Evolutionary conservation across 106 monocot genomes (phyloP), one percentile per base, ranked within the genome.

Genomic region (Chionographis japonica): DNA sequence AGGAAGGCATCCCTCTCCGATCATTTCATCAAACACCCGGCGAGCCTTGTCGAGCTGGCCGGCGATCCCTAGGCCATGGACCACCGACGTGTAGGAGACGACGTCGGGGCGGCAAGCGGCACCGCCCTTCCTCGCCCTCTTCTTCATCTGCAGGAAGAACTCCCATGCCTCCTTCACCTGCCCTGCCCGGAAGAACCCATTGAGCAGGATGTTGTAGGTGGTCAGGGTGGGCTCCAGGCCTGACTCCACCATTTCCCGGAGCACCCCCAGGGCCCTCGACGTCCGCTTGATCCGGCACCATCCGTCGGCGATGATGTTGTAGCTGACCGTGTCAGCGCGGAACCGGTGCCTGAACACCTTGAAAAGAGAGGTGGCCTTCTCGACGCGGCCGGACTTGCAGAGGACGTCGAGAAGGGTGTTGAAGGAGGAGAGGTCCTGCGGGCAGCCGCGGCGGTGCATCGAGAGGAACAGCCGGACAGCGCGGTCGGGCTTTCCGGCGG

Each of bases 141-240:
- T 79, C 84, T 86, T 91, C 95, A 97, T 91, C 70, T 97, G 71
- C 40, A 50, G 8, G 58, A 97, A 97, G 72, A 97, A 92, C 0
- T 72, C 63, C 80, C 68, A 69, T 15, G 80, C 95, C 54, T 88
- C 79, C 37, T 66, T 66, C 35, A 80, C 59, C 68, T 87, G 91
- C 12, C 84, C 84, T 0, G 89, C 63, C 0, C 83, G 43, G 73
- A 97, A 97, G 73, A 82, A 92, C 7, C 95, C 92, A 20, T 92
- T 86, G 19, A 97, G 74, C 46, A 97, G 36, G 52, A 92, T 89
- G 63, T 97, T 97, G 66, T 92, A 89, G 0, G 83, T 97, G 67
- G 50, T 74, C 49, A 82, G 63, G 12, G 86, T 97, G 60, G 91
- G 95, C 40, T 80, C 66, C 51, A 84, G 16, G 8, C 92, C 92